Evolutionary conservation across 371 early-diverging fungal genomes (phyloP).

Genomic region (Mortierella sp.): DNA sequence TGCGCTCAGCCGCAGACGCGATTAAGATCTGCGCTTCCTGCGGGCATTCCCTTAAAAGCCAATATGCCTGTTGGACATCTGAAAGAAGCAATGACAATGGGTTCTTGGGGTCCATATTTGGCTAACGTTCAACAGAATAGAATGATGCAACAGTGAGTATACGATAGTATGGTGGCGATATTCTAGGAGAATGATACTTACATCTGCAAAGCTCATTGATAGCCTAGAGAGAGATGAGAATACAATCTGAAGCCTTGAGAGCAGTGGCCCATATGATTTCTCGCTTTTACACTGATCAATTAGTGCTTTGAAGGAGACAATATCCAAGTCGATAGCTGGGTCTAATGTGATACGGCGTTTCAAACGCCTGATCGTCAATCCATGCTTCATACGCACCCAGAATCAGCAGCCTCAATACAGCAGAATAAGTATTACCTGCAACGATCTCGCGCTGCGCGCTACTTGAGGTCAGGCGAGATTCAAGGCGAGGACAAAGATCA

Average conservation of each 20-base stretch:
- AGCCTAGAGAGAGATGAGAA: slow-evolving; percentile 53
- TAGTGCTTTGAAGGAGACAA: slow-evolving; percentile 34
- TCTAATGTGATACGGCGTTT: slow-evolving; percentile 14
- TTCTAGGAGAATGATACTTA: slow-evolving; percentile 16
- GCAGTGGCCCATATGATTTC: slow-evolving; percentile 35
- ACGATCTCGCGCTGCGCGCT: slow-evolving; percentile 40
- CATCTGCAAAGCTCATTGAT: slow-evolving; percentile 55
- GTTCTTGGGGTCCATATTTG: slow-evolving; percentile 38
- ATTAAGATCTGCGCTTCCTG: slow-evolving; percentile 43
- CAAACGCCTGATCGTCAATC: neutral
- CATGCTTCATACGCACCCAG: neutral
- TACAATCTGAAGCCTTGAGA: slow-evolving; percentile 35
- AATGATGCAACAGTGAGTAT: neutral
- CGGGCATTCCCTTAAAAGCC: slow-evolving; percentile 49
- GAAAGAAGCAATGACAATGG: slow-evolving; percentile 39
- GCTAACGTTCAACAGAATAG: slow-evolving; percentile 11
- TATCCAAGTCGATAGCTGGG: slow-evolving; percentile 32
- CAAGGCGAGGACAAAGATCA: slow-evolving; percentile 44
- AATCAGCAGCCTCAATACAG: neutral
- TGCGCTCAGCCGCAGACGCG: slow-evolving; percentile 52
- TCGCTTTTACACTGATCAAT: slow-evolving; percentile 44
- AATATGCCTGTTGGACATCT: slow-evolving; percentile 55
- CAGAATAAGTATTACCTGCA: slow-evolving; percentile 19
- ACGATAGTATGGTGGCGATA: neutral
- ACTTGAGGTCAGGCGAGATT: slow-evolving; percentile 3